Conservation (phyloP, 2,329 filamentous ascomycete genomes). For the Apiospora rasikravindrae region DNA sequence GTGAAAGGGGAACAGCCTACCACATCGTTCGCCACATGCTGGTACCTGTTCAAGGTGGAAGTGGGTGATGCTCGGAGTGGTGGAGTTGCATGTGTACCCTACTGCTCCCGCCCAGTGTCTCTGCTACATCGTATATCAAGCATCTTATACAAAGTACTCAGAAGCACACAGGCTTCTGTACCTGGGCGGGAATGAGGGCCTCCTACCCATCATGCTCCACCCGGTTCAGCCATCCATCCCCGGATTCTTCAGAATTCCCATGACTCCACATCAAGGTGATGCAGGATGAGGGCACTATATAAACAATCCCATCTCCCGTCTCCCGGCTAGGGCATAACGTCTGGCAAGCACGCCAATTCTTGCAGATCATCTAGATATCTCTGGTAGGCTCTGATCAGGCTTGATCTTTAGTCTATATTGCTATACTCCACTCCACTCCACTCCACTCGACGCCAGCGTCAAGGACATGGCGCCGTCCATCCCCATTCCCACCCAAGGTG, state of each 20-base stretch:
- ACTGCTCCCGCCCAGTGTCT: background rate
- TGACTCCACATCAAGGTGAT: background rate
- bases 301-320: conserved; percentile 7
- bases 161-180: background rate
- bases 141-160: conserved; percentile 14
- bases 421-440: background rate
- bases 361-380: conserved; percentile 3
- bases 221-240: background rate
- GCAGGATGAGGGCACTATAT: background rate
- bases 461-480: conserved; percentile 50
- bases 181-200: conserved; percentile 20
- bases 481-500: conserved; percentile 53
- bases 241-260: conserved; percentile 14
- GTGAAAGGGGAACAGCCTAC: background rate
- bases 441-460: background rate
- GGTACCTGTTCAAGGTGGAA: conserved; percentile 7
- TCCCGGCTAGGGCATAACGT: background rate
- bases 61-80: background rate
- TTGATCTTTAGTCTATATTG: background rate
- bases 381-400: conserved; percentile 17
- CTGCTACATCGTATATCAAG: conserved; percentile 14
- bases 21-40: conserved; percentile 1
- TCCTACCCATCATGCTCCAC: conserved; percentile 18
- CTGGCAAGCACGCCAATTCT: background rate
- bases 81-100: background rate